These are phyloP conservation scores for Yamadazyma atmosphaerica DNA, from an alignment of 1,139 yeast genomes.

Conservation along the genomic window DNA sequence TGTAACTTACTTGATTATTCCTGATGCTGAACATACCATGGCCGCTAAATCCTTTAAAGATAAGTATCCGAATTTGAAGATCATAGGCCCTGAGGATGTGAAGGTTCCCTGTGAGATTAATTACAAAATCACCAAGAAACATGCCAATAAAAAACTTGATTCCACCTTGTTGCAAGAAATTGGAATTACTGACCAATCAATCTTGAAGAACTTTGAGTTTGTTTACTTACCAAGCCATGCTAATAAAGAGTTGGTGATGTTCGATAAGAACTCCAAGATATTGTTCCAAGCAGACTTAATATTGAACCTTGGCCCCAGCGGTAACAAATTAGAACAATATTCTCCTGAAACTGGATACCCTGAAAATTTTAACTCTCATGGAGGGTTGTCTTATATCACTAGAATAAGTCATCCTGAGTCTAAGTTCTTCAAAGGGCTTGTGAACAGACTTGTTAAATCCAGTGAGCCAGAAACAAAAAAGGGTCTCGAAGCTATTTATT, in stretches of 20 bases:
- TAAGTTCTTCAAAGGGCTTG: conserved; percentile 32
- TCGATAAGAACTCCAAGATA: conserved; percentile 44
- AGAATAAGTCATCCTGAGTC: conserved; percentile 40
- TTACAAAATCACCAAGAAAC: conserved; percentile 25
- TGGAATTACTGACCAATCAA: conserved; percentile 27
- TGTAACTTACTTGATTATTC: conserved; percentile 47
- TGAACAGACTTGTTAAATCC: conserved; percentile 25
- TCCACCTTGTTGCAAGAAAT: conserved; percentile 22
- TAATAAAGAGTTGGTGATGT: conserved; percentile 57
- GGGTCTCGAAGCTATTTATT: conserved; percentile 35
- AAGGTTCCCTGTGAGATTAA: conserved; percentile 32
- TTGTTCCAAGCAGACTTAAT: conserved; percentile 59
- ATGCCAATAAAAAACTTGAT: conserved; percentile 30
- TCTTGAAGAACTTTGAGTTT: conserved; percentile 48
- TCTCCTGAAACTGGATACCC: conserved; percentile 46
- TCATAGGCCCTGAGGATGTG: conserved; percentile 51
- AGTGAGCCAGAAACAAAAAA: conserved; percentile 13
- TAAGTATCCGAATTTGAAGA: conserved; percentile 45
- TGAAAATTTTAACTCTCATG: conserved; percentile 34
- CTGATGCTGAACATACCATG: conserved; percentile 57
- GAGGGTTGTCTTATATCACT: conserved; percentile 39
- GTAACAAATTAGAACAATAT: conserved; percentile 29
- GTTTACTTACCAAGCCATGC: conserved; percentile 54
- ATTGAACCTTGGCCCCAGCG: conserved; percentile 44
- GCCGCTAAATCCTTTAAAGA: conserved; percentile 55